A percentile compares a stretch with the other conserved stretches of the same genome.
These are phyloP conservation scores for Pachysolen tannophilus DNA, from an alignment of 805 yeast species.

Conservation along the genomic window DNA sequence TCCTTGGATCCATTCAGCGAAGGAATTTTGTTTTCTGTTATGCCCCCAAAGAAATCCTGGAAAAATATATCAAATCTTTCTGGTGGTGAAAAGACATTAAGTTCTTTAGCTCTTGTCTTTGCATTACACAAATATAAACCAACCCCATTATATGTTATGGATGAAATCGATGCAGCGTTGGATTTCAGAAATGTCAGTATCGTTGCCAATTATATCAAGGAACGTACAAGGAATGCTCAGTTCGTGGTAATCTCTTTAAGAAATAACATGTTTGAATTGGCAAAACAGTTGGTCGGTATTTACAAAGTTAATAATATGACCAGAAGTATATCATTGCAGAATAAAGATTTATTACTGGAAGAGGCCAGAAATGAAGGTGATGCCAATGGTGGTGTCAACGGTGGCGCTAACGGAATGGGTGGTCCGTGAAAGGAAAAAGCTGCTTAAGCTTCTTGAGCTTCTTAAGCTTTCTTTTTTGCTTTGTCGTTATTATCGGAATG, in stretches of 20 bases:
- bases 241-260: conserved; percentile 91
- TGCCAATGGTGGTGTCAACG: too few relatives aligned
- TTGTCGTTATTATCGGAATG: too few relatives aligned
- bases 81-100: conserved; percentile 96
- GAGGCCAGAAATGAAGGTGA: too few relatives aligned
- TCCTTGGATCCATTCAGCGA: conserved; percentile 97
- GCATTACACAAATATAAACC: conserved; percentile 95
- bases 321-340: conserved; percentile 68
- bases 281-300: conserved; percentile 90
- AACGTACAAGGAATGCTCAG: conserved; percentile 93
- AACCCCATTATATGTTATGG: conserved; percentile 97
- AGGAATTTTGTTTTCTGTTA: conserved; percentile 92
- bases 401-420: too few relatives aligned
- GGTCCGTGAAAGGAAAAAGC: too few relatives aligned
- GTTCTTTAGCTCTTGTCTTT: conserved; percentile 91
- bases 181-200: conserved; percentile 96
- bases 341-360: conserved; percentile 53
- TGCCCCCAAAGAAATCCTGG: conserved; percentile 99
- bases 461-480: too few relatives aligned
- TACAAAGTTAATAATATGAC: conserved; percentile 93
- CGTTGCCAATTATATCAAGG: conserved; percentile 95
- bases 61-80: conserved; percentile 88
- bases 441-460: too few relatives aligned
- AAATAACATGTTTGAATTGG: conserved; percentile 96
- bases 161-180: conserved; percentile 97